Base-by-base conservation (phyloP, 768 basidiomycete species). In the Lyophyllum atratum region DNA sequence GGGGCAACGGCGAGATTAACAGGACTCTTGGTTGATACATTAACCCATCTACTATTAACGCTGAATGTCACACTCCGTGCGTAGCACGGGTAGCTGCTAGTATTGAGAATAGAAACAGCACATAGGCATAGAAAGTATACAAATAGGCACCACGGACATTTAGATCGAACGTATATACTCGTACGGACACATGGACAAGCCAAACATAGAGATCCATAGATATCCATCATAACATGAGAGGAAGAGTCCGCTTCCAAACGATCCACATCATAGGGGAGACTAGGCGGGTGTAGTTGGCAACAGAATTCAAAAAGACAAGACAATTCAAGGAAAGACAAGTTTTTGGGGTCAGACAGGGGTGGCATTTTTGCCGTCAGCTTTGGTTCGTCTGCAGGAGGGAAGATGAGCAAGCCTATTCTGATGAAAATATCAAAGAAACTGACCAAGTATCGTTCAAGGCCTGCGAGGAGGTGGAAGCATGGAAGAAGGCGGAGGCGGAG, bases 401-500 rank as follows among this genome's bases (percentile, higher is more conserved):
- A 2, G 17, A n/a, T 40, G 39, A 40, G 39, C 17, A 40, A 40
- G 14, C 34, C 34, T 9, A 37, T 15, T 15, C 10, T 5, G 17
- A 5, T 5, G 4, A 40, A 15, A 19, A 19, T 6, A 19, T 5
- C 15, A 40, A 21, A 3, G 29, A 29, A 4, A 49, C 55, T 48
- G 28, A 60, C 59, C 11, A 17, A 28, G 8, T 9, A 28, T 11
- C 44, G 28, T 45, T 62, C 54, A 66, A 25, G 59, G 57, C 45
- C 65, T 53, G 24, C 64, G 49, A 14, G 53, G 43, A 40, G 61
- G 64, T 28, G 62, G 60, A 2, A 58, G 54, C 56, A 62, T 61
- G n/a, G 61, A 55, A 5, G 34, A 14, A 37, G 34, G 34, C 21
- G 55, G 45, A 1, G 70, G 68, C 11, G 65, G 70, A 0, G 65